Conservation (phyloP, 176 grass and related monocot genomes). For the Tillandsia leiboldiana region DNA sequence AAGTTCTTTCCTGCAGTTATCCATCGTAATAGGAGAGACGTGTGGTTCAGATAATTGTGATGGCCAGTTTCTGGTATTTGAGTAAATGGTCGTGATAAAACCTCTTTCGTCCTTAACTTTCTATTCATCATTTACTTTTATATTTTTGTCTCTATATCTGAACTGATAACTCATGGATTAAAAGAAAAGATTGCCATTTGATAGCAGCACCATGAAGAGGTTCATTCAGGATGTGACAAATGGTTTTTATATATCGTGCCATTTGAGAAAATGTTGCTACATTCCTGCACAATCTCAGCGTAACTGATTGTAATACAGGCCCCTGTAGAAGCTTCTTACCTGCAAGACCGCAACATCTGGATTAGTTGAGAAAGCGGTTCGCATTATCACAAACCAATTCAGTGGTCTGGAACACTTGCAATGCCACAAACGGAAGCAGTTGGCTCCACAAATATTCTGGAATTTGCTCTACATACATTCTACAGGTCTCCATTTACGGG, state of each 20-base stretch:
- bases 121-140: neutral
- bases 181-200: too few species aligned
- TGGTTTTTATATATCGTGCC: neutral
- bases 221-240: neutral
- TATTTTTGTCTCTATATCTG: neutral
- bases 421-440: too few species aligned
- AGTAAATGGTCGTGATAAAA: neutral
- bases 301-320: neutral
- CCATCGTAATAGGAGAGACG: neutral
- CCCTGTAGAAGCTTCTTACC: neutral
- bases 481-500: neutral
- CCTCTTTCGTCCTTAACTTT: neutral
- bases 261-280: neutral
- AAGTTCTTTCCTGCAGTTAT: neutral
- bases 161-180: neutral
- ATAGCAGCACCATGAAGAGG: neutral
- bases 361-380: neutral
- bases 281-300: neutral
- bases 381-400: neutral
- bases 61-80: neutral
- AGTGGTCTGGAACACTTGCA: too few species aligned
- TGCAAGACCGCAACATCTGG: neutral
- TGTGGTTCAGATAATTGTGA: constrained; percentile 1
- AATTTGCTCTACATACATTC: neutral
- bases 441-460: neutral